phyloP scores from a whole-genome alignment of 352 stramenopile species.

The Peronospora destructor region DNA sequence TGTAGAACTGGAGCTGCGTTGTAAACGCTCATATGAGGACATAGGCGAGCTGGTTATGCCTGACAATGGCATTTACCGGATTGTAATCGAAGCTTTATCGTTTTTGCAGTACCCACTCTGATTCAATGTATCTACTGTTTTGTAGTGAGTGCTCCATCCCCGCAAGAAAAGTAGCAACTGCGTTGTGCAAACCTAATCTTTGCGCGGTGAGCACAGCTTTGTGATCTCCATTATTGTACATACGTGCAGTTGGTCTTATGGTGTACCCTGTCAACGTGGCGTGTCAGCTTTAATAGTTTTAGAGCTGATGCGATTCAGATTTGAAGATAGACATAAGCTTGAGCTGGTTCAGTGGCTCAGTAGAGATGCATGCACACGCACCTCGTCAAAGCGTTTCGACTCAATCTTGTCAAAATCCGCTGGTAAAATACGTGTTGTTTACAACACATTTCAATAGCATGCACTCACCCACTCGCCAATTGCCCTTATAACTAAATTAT shows the following conservation, averaged over 20 bases:
- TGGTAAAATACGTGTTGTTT: no score
- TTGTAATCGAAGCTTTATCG: slow-evolving; percentile 3
- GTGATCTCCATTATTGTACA: background rate
- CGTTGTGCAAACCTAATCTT: background rate
- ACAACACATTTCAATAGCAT: no score
- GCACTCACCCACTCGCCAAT: no score
- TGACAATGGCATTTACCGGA: slow-evolving; percentile 4
- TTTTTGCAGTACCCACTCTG: background rate
- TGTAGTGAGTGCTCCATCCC: slow-evolving; percentile 10
- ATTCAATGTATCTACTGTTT: background rate
- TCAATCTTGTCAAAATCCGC: no score
- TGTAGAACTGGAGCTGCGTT: background rate
- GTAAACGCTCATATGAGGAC: slow-evolving; percentile 1
- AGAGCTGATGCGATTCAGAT: slow-evolving; percentile 3
- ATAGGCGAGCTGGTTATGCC: slow-evolving; percentile 4
- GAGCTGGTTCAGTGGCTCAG: background rate
- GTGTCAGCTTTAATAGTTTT: slow-evolving; percentile 10
- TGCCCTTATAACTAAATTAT: no score
- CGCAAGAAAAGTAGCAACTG: slow-evolving; percentile 21
- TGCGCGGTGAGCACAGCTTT: background rate
- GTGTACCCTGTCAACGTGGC: slow-evolving; percentile 9
- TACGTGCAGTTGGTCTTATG: background rate
- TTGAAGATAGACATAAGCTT: no score
- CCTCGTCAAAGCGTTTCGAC: background rate
- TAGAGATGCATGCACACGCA: background rate